A percentile compares a stretch with the other conserved stretches of the same genome.
Evolutionary conservation across 2,329 filamentous ascomycete species (phyloP).

Genomic region (Paecilomyces dactylethromorphus): DNA sequence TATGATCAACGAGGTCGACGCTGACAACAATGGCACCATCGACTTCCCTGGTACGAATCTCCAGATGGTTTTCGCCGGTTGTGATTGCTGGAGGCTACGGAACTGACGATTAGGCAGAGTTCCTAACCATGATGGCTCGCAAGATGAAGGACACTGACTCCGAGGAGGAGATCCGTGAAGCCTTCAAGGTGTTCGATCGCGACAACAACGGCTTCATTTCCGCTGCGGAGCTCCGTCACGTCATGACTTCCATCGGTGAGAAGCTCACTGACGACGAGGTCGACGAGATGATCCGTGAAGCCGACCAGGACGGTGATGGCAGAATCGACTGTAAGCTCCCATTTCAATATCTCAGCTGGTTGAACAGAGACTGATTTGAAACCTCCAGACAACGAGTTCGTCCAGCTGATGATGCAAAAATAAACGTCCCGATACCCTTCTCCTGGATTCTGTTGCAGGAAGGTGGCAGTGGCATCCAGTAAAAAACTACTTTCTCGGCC

Average conservation of each 20-base stretch:
- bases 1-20: slow-evolving; percentile 92
- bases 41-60: slow-evolving; percentile 70
- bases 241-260: slow-evolving; percentile 89
- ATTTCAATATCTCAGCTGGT: not conserved
- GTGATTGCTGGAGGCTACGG: not conserved
- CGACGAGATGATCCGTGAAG: slow-evolving; percentile 89
- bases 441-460: slow-evolving; percentile 1
- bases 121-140: slow-evolving; percentile 87
- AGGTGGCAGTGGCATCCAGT: not conserved
- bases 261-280: slow-evolving; percentile 88
- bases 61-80: not conserved
- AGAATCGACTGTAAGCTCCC: slow-evolving; percentile 70
- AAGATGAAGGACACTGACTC: slow-evolving; percentile 94
- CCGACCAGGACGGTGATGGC: slow-evolving; percentile 82
- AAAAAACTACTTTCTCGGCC: not conserved
- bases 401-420: slow-evolving; percentile 95
- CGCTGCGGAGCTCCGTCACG: slow-evolving; percentile 77
- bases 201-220: slow-evolving; percentile 92
- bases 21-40: slow-evolving; percentile 88
- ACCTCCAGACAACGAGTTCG: slow-evolving; percentile 74
- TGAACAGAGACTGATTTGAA: not conserved
- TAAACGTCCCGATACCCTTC: slow-evolving; percentile 42
- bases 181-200: slow-evolving; percentile 85
- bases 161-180: slow-evolving; percentile 83
- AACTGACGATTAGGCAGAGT: slow-evolving; percentile 50